These are phyloP conservation scores for Fomes fomentarius DNA, from an alignment of 1,284 basidiomycete species.

Conservation along the genomic window DNA sequence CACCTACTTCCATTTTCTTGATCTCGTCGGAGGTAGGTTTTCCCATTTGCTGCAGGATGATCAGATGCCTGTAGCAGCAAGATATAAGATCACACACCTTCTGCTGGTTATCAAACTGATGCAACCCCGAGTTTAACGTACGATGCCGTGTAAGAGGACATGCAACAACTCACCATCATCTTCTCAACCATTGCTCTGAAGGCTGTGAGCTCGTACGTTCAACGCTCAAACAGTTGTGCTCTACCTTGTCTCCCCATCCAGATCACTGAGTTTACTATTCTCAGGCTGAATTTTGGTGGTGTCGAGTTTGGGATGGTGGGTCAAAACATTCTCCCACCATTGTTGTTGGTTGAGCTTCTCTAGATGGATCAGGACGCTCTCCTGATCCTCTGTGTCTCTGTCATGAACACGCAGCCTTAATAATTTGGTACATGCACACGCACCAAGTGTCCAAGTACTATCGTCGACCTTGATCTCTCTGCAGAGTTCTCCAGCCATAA, in stretches of 20 bases:
- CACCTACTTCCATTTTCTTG: slow-evolving; percentile 82
- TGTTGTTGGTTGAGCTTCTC: slow-evolving; percentile 88
- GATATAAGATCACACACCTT: slow-evolving; percentile 56
- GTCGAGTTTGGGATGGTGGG: slow-evolving; percentile 96
- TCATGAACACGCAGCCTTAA: too few relatives aligned
- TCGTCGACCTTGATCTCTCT: slow-evolving; percentile 95
- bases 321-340: slow-evolving; percentile 99
- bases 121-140: slow-evolving; percentile 3
- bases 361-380: slow-evolving; percentile 75
- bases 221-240: too few relatives aligned
- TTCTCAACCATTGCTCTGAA: slow-evolving; percentile 97
- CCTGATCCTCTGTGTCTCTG: slow-evolving; percentile 89
- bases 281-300: slow-evolving; percentile 96
- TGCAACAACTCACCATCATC: slow-evolving; percentile 87
- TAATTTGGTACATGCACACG: too few relatives aligned
- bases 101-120: slow-evolving; percentile 90
- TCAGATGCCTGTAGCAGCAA: not conserved
- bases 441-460: slow-evolving; percentile 95
- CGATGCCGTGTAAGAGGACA: slow-evolving; percentile 10
- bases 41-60: slow-evolving; percentile 79
- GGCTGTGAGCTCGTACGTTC: not conserved
- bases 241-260: slow-evolving; percentile 91
- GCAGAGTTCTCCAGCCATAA: slow-evolving; percentile 90
- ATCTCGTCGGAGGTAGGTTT: slow-evolving; percentile 92
- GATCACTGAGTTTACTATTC: slow-evolving; percentile 94